A percentile compares a stretch with the other conserved stretches of the same genome.
These are phyloP conservation scores for Seminavis robusta DNA, from an alignment of 108 stramenopile genomes.

Conservation along the genomic window DNA sequence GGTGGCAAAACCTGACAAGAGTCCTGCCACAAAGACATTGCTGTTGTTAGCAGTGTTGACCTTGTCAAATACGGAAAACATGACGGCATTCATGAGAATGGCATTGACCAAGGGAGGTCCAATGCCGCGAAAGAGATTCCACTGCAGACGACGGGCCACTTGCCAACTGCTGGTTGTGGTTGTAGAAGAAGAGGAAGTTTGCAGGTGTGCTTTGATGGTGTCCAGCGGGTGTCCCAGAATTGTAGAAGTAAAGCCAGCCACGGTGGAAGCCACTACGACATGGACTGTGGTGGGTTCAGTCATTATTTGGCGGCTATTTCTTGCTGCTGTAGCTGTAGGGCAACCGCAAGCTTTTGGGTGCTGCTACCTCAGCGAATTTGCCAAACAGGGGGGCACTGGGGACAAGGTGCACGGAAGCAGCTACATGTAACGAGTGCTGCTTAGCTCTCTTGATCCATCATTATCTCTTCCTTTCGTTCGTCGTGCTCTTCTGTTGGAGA, in stretches of 20 bases:
- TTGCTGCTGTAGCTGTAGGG: too few relatives aligned
- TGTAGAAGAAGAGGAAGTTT: constrained; percentile 18
- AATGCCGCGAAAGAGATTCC: constrained; percentile 39
- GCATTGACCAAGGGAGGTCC: constrained; percentile 35
- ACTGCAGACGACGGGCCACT: neutral
- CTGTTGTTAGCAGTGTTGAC: constrained; percentile 9
- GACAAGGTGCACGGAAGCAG: too few relatives aligned
- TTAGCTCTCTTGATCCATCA: too few relatives aligned
- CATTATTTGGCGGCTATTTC: too few relatives aligned
- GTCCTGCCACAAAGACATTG: constrained; percentile 26
- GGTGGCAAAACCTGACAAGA: constrained; percentile 46
- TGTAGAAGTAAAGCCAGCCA: constrained; percentile 32
- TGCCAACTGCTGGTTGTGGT: constrained; percentile 4
- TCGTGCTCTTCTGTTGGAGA: too few relatives aligned
- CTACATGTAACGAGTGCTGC: too few relatives aligned
- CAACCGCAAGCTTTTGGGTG: too few relatives aligned
- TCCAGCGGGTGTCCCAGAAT: constrained; percentile 48
- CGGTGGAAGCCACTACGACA: constrained; percentile 24
- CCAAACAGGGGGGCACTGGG: too few relatives aligned
- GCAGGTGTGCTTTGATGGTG: constrained; percentile 49
- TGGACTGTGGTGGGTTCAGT: too few relatives aligned
- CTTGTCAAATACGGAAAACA: constrained; percentile 38
- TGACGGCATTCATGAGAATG: constrained; percentile 39
- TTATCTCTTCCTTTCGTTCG: too few relatives aligned
- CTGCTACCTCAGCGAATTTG: too few relatives aligned